Evolutionary conservation across 1,139 yeast genomes (phyloP).

Genomic region (Yamadazyma diddensiae): DNA sequence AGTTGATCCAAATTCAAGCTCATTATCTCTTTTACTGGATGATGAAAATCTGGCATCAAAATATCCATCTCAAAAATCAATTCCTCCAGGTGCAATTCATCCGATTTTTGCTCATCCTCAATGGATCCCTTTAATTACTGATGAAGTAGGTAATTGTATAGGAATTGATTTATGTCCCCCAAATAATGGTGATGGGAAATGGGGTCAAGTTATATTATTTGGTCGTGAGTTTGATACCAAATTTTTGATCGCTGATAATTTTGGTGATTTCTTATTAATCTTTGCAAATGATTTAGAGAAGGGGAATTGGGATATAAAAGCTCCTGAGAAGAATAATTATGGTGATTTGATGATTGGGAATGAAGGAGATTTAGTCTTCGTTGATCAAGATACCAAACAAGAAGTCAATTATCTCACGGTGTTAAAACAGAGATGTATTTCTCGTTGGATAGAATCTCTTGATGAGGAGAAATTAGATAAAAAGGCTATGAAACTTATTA

Average conservation of each 20-base stretch:
- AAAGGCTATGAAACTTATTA: conserved; percentile 20
- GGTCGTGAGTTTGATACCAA: conserved; percentile 90
- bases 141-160: conserved; percentile 83
- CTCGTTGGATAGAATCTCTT: conserved; percentile 26
- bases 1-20: conserved; percentile 7
- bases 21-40: conserved; percentile 3
- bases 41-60: conserved; percentile 6
- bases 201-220: conserved; percentile 84
- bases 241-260: conserved; percentile 71
- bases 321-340: conserved; percentile 39
- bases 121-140: conserved; percentile 91
- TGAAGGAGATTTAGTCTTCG: conserved; percentile 71
- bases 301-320: conserved; percentile 69
- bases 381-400: conserved; percentile 37
- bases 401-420: conserved; percentile 15
- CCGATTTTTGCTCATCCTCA: conserved; percentile 76
- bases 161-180: conserved; percentile 91
- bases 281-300: conserved; percentile 83
- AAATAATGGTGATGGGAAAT: conserved; percentile 49
- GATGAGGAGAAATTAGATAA: conserved; percentile 15
- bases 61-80: conserved; percentile 62
- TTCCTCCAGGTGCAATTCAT: conserved; percentile 74
- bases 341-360: conserved; percentile 58
- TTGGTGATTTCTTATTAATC: conserved; percentile 78
- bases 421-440: conserved; percentile 13